Evolutionary conservation across 176 grass and related monocot species (phyloP), one percentile per base, ranked within the genome.

Genomic region (Aechmea fasciata): DNA sequence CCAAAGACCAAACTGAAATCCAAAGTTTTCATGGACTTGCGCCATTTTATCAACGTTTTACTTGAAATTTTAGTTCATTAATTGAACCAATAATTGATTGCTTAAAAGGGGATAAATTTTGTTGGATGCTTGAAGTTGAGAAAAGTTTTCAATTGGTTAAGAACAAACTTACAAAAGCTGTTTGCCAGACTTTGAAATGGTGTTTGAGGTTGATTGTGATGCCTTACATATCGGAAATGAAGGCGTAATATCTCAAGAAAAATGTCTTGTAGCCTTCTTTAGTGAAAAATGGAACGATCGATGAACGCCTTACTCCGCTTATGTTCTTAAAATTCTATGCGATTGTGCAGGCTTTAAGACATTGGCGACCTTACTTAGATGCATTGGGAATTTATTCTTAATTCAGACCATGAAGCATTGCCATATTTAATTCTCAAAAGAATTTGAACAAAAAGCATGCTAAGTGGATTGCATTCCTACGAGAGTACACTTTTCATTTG

Each of bases 151-250:
- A 67, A 23, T 41, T 50, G 20, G 7, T 66, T 3, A 75, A 33
- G 59, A 2, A 2, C 17, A 66, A 49, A 11, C 48, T 67, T 19
- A 75, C 61, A 63, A 8, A 13, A 10, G 26, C 71, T 33, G 14
- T 20, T 47, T 74, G 1, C 26, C 26, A 2, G 19, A 74, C 47
- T 74, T 74, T 63, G 20, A 63, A 7, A 10, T 17, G 24, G 3
- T 74, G 23, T 73, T 74, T 64, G 6, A 73, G 49, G 24, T 73
- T 9, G 50, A 73, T 54, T 57, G 20, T 64, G 71, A 73, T 73
- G 62, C 22, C 12, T 64, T 12, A 53, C 11, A 53, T 11, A 14
- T 53, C 14, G 9, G 9, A 53, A 53, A 11, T 53, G 9, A 9
- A 53, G 51, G 51, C 11, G 4, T 53, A 14, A 2, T 53, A 53